Base-by-base conservation (phyloP, 306 rosid species). In the Dryas alaskensis region DNA sequence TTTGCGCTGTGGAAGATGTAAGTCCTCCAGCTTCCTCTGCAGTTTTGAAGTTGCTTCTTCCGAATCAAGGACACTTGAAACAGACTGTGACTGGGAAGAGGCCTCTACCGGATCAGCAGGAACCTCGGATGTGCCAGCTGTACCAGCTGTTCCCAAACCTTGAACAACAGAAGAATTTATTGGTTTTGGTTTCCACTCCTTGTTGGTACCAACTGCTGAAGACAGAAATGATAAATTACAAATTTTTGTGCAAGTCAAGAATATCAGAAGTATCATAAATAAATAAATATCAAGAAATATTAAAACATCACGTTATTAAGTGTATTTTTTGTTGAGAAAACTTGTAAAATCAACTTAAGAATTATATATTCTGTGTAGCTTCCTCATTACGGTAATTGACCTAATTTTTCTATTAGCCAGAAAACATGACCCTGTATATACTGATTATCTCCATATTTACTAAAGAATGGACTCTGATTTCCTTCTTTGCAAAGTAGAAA, bases 161-260 rank as follows among this genome's bases (percentile, higher is more conserved):
- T 88, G 96, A 76, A 82, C 84, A 69, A 42, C 84, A 44, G 65
- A 59, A 14, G 86, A 59, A 81, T 70, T 77, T 31, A 85, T 80
- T 42, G 94, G 80, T 85, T 95, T 95, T 25, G 99, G 99, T 79
- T 92, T 95, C 99, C 99, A 94, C 80, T 94, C 99, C 87, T 92
- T 94, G 78, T 78, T 94, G 79, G 97, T 84, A 86, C 92, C 91
- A 81, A 87, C 96, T 89, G 96, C 73, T 48, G 73, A 75, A 82
- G 77, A 86, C 70, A 82, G 46, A 82, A 73, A 77, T 14, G 74
- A 70, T 6, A 44, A 74, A 72, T 65, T 51, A 73, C 72, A 79
- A 82, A 78, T 60, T 63, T 60, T 69, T 71, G 73, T 50, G 50
- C 71, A 80, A 74, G 79, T 73, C 78, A 70, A 70, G 73, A 58